These are phyloP conservation scores for Aphanomyces euteiches DNA, from an alignment of 352 stramenopile species.

Conservation along the genomic window DNA sequence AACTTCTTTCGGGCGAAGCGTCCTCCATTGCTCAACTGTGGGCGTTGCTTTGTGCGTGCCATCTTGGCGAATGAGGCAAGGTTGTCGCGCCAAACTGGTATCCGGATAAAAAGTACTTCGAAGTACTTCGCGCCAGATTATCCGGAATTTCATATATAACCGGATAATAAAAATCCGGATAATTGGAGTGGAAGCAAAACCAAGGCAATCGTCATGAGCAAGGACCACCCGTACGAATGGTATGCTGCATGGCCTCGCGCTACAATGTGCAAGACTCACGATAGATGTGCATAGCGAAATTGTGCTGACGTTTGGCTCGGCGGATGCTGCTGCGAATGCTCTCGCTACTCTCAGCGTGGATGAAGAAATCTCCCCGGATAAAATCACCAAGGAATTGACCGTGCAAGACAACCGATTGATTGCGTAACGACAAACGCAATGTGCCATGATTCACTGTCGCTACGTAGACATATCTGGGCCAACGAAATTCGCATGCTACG, in stretches of 20 bases:
- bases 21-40: slow-evolving; percentile 35
- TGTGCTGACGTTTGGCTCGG: slow-evolving; percentile 57
- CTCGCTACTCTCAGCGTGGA: slow-evolving; percentile 83
- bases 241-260: slow-evolving; percentile 31
- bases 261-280: slow-evolving; percentile 3
- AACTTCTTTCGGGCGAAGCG: slow-evolving; percentile 48
- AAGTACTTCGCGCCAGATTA: not conserved
- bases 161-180: slow-evolving; percentile 12
- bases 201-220: slow-evolving; percentile 34
- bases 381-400: slow-evolving; percentile 70
- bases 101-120: not conserved
- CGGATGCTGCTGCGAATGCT: slow-evolving; percentile 61
- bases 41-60: slow-evolving; percentile 41
- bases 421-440: slow-evolving; percentile 48
- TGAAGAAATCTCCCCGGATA: slow-evolving; percentile 79
- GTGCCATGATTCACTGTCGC: not conserved
- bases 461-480: slow-evolving; percentile 66
- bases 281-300: slow-evolving; percentile 45
- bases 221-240: slow-evolving; percentile 76
- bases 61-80: slow-evolving; percentile 30
- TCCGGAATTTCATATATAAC: not conserved
- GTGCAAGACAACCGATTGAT: slow-evolving; percentile 59
- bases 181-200: not conserved
- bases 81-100: slow-evolving; percentile 4
- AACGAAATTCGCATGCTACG: slow-evolving; percentile 80